Evolutionary conservation across 768 basidiomycete genomes (phyloP), one percentile per base, ranked within the genome.

Genomic region (Auricularia sp.): DNA sequence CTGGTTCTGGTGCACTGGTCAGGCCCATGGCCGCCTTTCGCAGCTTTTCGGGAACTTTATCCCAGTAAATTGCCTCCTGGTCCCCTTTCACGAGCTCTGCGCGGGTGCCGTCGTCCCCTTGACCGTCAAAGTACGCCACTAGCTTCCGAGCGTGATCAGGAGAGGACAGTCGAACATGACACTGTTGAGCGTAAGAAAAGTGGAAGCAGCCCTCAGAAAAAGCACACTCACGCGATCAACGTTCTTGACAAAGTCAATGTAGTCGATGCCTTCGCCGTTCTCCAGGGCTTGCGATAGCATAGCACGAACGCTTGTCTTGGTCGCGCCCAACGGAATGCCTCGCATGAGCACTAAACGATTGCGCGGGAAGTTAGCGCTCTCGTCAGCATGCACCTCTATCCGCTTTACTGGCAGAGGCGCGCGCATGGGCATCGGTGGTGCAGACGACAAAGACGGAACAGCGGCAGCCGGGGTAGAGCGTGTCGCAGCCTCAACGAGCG

Each of bases 191-290:
- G 36, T 33, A 7, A 36, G 62, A 29, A 29, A 34, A 62, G 60
- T 59, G 36, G 2, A 43, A 63, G 21, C 33, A 59, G n/a, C 18
- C 33, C 59, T 5, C 61, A 23, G 8, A 61, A 67, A 60, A 2
- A 61, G 18, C 53, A 18, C 23, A 76, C 84, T 58, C 69, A 91
- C 90, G 18, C 81, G 80, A 67, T 90, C 85, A 79, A 88, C 84
- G 16, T 88, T 87, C 71, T 91, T 92, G 67, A 72, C 84, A 72
- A 83, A 92, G 73, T 93, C 91, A 18, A 92, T 81, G 64, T 93
- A 93, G 70, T 92, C 88, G 35, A 93, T 72, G 1, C 78, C 82
- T 6, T 75, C 74, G 16, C 63, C 21, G 29, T 34, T 65, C 3
- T 69, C 66, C 54, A 84, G 79, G 2, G 82, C 79, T 6, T 70